Percentiles rank a stretch among this genome's conserved stretches.
Evolutionary conservation across 768 basidiomycete genomes (phyloP).

Genomic region (Lyophyllum semitale): DNA sequence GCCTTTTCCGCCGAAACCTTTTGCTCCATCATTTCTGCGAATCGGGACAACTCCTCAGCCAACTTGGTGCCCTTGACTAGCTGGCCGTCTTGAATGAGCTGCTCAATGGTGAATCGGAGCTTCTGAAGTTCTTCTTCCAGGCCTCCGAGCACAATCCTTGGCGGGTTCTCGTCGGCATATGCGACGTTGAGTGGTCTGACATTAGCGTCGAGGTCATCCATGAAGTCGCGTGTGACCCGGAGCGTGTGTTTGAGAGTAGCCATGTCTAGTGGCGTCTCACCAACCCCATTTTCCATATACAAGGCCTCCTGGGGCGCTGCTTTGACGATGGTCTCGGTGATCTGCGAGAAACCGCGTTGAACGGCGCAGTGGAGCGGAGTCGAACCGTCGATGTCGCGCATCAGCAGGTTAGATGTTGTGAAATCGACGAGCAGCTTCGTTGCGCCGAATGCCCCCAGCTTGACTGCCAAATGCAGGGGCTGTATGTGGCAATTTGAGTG

Average conservation of each 20-base stretch:
- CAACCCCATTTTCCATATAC: conserved; percentile 52
- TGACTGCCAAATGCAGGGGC: conserved; percentile 60
- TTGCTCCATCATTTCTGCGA: conserved; percentile 28
- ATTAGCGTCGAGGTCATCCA: neutral
- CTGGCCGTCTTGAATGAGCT: conserved; percentile 23
- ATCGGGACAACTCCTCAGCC: conserved; percentile 24
- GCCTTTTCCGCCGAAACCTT: conserved; percentile 24
- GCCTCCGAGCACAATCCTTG: conserved; percentile 13
- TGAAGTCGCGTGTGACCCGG: conserved; percentile 15
- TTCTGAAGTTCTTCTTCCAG: conserved; percentile 24
- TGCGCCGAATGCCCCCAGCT: conserved; percentile 26
- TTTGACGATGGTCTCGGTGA: conserved; percentile 39
- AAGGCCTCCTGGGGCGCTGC: conserved; percentile 39
- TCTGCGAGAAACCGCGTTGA: conserved; percentile 30
- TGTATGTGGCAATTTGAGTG: conserved; percentile 18
- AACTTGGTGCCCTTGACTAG: conserved; percentile 22
- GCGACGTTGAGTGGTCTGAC: neutral
- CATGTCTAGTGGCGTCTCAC: conserved; percentile 44
- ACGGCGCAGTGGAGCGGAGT: conserved; percentile 55
- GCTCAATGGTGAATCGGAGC: conserved; percentile 25
- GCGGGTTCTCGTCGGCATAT: conserved; percentile 10
- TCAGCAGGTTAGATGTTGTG: conserved; percentile 33
- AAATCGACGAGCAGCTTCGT: conserved; percentile 41
- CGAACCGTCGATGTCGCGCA: conserved; percentile 49
- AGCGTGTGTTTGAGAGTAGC: conserved; percentile 28